Percentiles rank a stretch among this genome's conserved stretches.
These are phyloP conservation scores for Arxiozyma bovina DNA, from an alignment of 1,139 yeast species.

Conservation along the genomic window DNA sequence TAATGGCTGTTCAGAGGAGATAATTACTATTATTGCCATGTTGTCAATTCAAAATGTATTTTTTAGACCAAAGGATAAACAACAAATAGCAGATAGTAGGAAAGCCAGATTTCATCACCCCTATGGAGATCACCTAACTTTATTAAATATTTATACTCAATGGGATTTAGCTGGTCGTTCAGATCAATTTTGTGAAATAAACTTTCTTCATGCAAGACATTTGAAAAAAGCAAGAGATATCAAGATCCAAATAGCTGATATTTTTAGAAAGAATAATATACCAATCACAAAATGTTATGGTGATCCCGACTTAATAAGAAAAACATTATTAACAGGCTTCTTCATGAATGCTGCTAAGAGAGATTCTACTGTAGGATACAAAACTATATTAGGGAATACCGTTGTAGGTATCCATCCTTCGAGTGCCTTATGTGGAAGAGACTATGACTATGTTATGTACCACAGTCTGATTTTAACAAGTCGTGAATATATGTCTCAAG, in stretches of 20 bases:
- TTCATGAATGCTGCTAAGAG: constrained; percentile 78
- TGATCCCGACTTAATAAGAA: constrained; percentile 54
- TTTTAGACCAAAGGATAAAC: constrained; percentile 75
- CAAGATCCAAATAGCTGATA: constrained; percentile 55
- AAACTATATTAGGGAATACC: constrained; percentile 67
- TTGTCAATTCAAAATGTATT: constrained; percentile 79
- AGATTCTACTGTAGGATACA: constrained; percentile 69
- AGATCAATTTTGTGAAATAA: constrained; percentile 71
- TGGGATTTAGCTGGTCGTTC: constrained; percentile 63
- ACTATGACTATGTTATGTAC: constrained; percentile 72
- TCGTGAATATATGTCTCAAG: constrained; percentile 87
- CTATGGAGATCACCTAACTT: constrained; percentile 80
- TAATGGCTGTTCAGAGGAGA: constrained; percentile 71
- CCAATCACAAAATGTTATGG: constrained; percentile 52
- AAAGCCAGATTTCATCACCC: constrained; percentile 69
- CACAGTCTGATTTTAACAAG: constrained; percentile 76
- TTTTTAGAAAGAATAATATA: constrained; percentile 50
- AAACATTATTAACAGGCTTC: constrained; percentile 76
- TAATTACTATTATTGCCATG: constrained; percentile 83
- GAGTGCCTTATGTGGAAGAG: constrained; percentile 65
- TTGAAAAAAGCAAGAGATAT: constrained; percentile 74
- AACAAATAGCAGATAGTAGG: constrained; percentile 65
- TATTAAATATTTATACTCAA: constrained; percentile 67
- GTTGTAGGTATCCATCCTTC: constrained; percentile 86
- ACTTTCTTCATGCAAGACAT: constrained; percentile 74